Evolutionary conservation across 495 filamentous ascomycete genomes (phyloP).

Genomic region (Aspergillus carlsbadensis): DNA sequence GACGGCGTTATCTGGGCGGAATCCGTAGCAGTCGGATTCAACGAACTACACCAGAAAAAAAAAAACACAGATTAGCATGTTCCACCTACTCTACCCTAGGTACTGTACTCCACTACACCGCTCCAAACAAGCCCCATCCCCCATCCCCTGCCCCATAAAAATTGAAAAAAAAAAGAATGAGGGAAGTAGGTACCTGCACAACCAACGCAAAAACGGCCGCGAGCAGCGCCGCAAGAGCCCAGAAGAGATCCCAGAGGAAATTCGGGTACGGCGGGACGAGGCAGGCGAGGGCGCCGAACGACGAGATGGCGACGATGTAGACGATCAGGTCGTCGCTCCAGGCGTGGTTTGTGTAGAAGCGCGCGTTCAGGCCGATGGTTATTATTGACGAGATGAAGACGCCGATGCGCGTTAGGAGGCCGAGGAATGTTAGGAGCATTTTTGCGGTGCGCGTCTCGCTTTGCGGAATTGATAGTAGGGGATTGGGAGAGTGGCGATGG

Average conservation of each 20-base stretch:
- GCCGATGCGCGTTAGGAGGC: background rate
- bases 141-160: too few relatives aligned
- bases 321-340: background rate
- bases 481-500: too few relatives aligned
- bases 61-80: background rate
- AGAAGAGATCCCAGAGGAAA: conserved; percentile 9
- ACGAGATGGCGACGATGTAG: conserved; percentile 4
- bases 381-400: conserved; percentile 4
- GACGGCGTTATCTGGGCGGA: background rate
- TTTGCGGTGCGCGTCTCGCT: too few relatives aligned
- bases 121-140: too few relatives aligned
- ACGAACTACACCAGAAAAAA: conserved; percentile 1
- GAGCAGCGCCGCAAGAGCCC: background rate
- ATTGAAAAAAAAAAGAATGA: too few relatives aligned
- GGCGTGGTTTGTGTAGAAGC: background rate
- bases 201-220: conserved; percentile 6
- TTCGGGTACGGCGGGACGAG: conserved; percentile 12
- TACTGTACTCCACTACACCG: background rate
- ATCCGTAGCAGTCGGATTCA: conserved; percentile 9
- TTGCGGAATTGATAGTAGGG: too few relatives aligned
- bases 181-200: conserved; percentile 1
- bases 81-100: background rate
- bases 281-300: background rate
- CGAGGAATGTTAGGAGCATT: background rate
- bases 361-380: conserved; percentile 3